These are phyloP conservation scores for Solanum acaule DNA, from an alignment of 257 asterid species.

Conservation along the genomic window DNA sequence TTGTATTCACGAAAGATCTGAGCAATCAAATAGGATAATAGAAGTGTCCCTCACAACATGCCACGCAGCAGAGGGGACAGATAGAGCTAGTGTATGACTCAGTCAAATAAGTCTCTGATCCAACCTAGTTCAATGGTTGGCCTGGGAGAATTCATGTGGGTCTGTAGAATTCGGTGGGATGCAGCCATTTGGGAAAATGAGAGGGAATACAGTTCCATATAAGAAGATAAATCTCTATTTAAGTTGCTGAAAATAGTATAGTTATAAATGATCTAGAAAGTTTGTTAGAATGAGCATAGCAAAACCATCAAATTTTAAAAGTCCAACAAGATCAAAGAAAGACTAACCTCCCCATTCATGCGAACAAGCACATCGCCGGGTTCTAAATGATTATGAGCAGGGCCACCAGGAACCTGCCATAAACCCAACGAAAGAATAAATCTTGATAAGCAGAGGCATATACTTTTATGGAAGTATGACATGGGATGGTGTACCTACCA, in stretches of 20 bases:
- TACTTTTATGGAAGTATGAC: not conserved
- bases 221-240: not conserved
- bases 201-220: not conserved
- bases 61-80: not conserved
- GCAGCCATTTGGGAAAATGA: not conserved
- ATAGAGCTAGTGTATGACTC: not conserved
- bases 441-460: not conserved
- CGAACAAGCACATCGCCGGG: conserved; percentile 97
- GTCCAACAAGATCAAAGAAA: not conserved
- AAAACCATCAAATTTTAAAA: not conserved
- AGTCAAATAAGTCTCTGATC: not conserved
- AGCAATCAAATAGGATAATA: not conserved
- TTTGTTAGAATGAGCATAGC: not conserved
- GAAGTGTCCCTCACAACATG: not conserved
- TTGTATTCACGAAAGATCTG: not conserved
- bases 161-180: not conserved
- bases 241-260: not conserved
- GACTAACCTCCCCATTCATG: conserved; percentile 79
- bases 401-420: conserved; percentile 93
- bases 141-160: not conserved
- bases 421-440: conserved; percentile 1
- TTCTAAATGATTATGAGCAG: conserved; percentile 87
- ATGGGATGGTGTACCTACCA: conserved; percentile 42
- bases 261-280: not conserved
- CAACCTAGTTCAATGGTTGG: not conserved